These are phyloP conservation scores for Chytridium lagenaria DNA, from an alignment of 371 early-diverging fungal genomes.

Conservation along the genomic window DNA sequence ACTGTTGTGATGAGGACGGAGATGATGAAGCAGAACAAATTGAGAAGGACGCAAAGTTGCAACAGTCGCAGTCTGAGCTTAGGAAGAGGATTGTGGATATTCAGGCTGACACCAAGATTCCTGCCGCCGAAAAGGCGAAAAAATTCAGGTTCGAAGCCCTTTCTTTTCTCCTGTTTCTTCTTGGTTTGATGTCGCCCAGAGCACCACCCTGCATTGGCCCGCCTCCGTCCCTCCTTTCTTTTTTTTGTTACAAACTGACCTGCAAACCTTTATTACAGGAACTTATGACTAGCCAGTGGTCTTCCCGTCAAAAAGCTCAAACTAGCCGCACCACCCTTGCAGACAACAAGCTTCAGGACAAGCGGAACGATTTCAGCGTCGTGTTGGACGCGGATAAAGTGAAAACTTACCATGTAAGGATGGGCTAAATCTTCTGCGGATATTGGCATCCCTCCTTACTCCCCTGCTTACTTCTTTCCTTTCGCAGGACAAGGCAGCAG, in stretches of 20 bases:
- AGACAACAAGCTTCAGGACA: slow-evolving; percentile 45
- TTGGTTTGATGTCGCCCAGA: neutral
- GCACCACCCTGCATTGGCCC: slow-evolving; percentile 14
- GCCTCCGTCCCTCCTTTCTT: neutral
- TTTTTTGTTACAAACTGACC: neutral
- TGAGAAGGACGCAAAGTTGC: slow-evolving; percentile 17
- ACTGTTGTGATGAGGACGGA: slow-evolving; percentile 5
- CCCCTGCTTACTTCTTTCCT: too few relatives aligned
- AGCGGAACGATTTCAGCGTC: slow-evolving; percentile 42
- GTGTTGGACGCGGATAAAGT: slow-evolving; percentile 57
- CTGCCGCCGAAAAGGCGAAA: slow-evolving; percentile 71
- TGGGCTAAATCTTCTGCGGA: too few relatives aligned
- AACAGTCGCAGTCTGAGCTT: slow-evolving; percentile 45
- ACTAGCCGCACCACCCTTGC: slow-evolving; percentile 25
- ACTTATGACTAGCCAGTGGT: slow-evolving; percentile 60
- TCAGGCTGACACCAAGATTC: slow-evolving; percentile 59
- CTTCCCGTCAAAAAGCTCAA: slow-evolving; percentile 39
- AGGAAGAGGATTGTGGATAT: slow-evolving; percentile 66
- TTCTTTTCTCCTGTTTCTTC: neutral
- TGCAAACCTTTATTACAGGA: slow-evolving; percentile 49
- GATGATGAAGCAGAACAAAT: slow-evolving; percentile 23
- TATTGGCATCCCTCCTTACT: too few relatives aligned
- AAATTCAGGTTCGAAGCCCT: slow-evolving; percentile 66
- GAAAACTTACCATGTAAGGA: slow-evolving; percentile 65
- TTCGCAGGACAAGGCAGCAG: slow-evolving; percentile 54